A percentile compares a stretch with the other conserved stretches of the same genome.
These are phyloP conservation scores for Botrytis pseudocinerea DNA, from an alignment of 2,329 filamentous ascomycete genomes.

Conservation along the genomic window DNA sequence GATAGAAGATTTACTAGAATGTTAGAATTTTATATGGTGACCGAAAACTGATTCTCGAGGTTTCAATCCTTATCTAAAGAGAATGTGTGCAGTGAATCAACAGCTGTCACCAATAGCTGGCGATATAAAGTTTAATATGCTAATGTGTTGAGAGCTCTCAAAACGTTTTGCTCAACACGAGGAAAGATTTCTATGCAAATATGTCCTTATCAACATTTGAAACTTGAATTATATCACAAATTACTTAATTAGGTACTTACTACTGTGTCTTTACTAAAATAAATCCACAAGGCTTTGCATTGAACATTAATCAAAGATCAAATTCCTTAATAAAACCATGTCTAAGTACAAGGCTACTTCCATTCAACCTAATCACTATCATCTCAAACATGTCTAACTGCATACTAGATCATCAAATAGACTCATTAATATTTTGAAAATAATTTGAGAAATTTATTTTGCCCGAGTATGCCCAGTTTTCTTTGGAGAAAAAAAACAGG, in stretches of 20 bases:
- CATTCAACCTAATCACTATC: background rate
- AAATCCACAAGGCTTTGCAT: background rate
- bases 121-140: too few relatives aligned
- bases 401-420: fast-evolving
- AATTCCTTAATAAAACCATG: background rate
- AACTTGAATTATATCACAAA: background rate
- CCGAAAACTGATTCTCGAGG: too few relatives aligned
- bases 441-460: background rate
- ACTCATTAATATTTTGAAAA: too few relatives aligned
- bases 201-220: background rate
- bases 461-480: background rate
- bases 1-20: background rate
- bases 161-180: background rate
- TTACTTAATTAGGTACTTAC: too few relatives aligned
- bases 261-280: background rate
- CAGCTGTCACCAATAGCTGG: too few relatives aligned
- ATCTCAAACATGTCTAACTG: background rate
- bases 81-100: too few relatives aligned
- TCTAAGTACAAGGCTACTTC: background rate
- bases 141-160: too few relatives aligned
- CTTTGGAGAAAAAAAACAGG: background rate
- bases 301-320: background rate
- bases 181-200: background rate
- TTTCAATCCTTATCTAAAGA: too few relatives aligned
- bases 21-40: fast-evolving